Evolutionary conservation across 1,284 basidiomycete genomes (phyloP).

Genomic region (Schizophyllum commune): DNA sequence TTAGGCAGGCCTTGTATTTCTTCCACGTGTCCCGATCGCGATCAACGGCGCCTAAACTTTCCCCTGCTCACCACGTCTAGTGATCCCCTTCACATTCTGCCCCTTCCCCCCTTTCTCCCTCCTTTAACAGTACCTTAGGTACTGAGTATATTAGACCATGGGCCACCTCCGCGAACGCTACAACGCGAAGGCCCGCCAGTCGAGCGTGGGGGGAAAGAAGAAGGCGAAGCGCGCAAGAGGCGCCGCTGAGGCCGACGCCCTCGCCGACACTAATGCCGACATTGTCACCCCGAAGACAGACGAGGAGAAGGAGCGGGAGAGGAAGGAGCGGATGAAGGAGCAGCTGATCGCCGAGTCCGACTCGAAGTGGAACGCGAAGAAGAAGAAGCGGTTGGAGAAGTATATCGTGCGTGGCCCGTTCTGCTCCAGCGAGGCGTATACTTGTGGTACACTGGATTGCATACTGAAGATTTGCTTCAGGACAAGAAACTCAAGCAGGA

Average conservation of each 20-base stretch:
- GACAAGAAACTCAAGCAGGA: constrained; percentile 86
- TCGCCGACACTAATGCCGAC: constrained; percentile 49
- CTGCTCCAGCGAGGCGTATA: too few species aligned
- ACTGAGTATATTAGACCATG: constrained; percentile 18
- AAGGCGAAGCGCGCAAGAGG: constrained; percentile 22
- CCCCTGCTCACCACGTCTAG: neutral
- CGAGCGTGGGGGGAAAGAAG: constrained; percentile 39
- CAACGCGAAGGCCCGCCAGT: constrained; percentile 59
- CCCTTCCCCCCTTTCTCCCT: too few species aligned
- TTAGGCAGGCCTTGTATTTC: neutral
- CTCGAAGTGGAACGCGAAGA: constrained; percentile 70
- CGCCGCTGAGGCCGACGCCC: constrained; percentile 4
- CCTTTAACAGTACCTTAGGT: too few species aligned
- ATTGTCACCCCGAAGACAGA: constrained; percentile 51
- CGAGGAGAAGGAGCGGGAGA: constrained; percentile 54
- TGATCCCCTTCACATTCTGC: neutral
- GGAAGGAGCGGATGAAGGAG: constrained; percentile 46
- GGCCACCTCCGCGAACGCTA: constrained; percentile 32
- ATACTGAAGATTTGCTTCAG: constrained; percentile 28
- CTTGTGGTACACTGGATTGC: too few species aligned
- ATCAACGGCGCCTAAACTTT: neutral
- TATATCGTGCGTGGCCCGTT: constrained; percentile 77
- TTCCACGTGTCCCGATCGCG: neutral
- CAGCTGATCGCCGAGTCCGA: constrained; percentile 54
- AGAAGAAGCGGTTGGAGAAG: constrained; percentile 75